Base-by-base conservation (phyloP, 345 rosid genomes). In the Gossypioides kirkii region DNA sequence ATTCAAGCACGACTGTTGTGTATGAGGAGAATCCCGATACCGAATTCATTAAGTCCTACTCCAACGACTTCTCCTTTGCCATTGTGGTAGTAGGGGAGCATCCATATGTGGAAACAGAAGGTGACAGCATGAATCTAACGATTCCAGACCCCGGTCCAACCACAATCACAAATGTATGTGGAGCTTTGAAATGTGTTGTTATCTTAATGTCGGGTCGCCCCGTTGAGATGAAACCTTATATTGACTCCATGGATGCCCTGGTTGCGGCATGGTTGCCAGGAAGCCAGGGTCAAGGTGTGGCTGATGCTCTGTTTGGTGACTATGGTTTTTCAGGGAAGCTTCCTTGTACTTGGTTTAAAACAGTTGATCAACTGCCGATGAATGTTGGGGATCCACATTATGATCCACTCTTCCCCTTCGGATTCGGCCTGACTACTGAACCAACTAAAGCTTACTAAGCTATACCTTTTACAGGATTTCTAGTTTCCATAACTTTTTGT, bases 301-400 rank as follows among this genome's bases (percentile, higher is more conserved):
- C 83, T 3, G 89, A 86, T 71, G 74, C 73, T 71, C 62, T 86
- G 63, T 82, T 83, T 54, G 87, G 87, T 25, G 81, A 86, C 75
- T 82, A 84, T 64, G 86, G 78, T 8, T 86, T 86, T 77, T 82
- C 83, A 0, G 89, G 87, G 66, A 88, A 84, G 72, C 81, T 88
- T 65, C 73, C 93, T 6, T 74, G 85, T 12, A 86, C 93, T 23
- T 90, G 93, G 93, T 90, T 90, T 73, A 88, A 72, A 82, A 86
- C 86, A 2, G 87, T 87, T 52, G 88, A 87, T 69, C 91, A 88
- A 76, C 78, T 90, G 22, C 92, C 95, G 0, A 86, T 89, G 92
- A 87, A 87, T 76, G 83, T 85, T 46, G 90, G 90, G 1, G 92
- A 89, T 85, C 71, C 65, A 42, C 80, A 84, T 77, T 87, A 87